Conservation (phyloP, 768 basidiomycete genomes). For the Rhodotorula babjevae region DNA sequence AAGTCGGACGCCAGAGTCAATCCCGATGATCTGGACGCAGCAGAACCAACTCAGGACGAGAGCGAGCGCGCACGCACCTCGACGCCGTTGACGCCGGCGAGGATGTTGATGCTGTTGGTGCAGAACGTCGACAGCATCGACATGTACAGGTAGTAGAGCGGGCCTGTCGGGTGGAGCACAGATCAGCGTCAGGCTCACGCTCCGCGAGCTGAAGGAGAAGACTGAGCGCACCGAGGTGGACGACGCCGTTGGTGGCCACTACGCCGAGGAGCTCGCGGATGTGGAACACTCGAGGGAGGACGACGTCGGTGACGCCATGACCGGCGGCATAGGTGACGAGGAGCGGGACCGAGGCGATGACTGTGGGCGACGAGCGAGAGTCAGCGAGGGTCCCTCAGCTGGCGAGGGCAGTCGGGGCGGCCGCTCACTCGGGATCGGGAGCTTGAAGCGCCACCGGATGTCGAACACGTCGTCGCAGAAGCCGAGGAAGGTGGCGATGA, state of each 20-base stretch:
- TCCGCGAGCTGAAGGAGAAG: too few species aligned
- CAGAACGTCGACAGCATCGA: conserved; percentile 89
- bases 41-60: too few species aligned
- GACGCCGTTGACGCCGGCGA: conserved; percentile 94
- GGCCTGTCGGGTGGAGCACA: too few species aligned
- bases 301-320: conserved; percentile 84
- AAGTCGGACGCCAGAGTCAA: not conserved
- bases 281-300: conserved; percentile 79
- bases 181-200: too few species aligned
- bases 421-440: conserved; percentile 70
- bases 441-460: conserved; percentile 95
- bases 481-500: conserved; percentile 88
- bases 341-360: conserved; percentile 90
- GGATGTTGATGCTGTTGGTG: conserved; percentile 97
- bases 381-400: too few species aligned
- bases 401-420: too few species aligned
- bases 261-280: conserved; percentile 56
- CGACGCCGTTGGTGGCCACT: conserved; percentile 50
- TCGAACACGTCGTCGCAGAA: conserved; percentile 97
- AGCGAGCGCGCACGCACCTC: conserved; percentile 52
- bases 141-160: conserved; percentile 95
- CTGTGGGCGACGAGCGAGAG: conserved; percentile 7
- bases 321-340: conserved; percentile 96
- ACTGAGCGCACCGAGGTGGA: conserved; percentile 71
- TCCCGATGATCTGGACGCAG: too few species aligned